A percentile compares a stretch with the other conserved stretches of the same genome.
phyloP scores from a whole-genome alignment of 192 early-diverging fungal genomes.

The Coemansia guatemalensis region DNA sequence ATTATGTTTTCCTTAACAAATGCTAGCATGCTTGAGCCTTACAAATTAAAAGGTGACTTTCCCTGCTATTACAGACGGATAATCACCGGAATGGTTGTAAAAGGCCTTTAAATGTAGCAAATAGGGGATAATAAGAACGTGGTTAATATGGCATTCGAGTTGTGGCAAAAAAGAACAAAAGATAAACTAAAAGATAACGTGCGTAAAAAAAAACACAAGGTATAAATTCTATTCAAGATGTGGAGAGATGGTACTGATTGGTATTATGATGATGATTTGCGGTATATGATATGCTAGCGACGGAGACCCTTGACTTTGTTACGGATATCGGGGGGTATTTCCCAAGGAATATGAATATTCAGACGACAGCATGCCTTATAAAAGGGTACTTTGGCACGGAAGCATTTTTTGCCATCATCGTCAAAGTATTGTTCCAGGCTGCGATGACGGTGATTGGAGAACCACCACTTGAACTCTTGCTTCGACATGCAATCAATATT shows the following conservation, averaged over 20 bases:
- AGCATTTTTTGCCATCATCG: slow-evolving; percentile 15
- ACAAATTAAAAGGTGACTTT: too few relatives aligned
- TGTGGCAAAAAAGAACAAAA: neutral
- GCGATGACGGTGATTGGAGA: slow-evolving; percentile 46
- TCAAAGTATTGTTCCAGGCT: slow-evolving; percentile 11
- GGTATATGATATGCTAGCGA: neutral
- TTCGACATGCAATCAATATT: slow-evolving; percentile 11
- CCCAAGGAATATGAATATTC: slow-evolving; percentile 18
- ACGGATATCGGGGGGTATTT: slow-evolving; percentile 18
- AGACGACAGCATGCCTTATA: slow-evolving; percentile 26
- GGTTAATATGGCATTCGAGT: neutral
- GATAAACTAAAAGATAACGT: too few relatives aligned
- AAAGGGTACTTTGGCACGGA: slow-evolving; percentile 19
- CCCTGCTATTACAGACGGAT: neutral
- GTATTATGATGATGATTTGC: neutral
- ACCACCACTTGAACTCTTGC: slow-evolving; percentile 44
- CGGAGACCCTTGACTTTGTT: slow-evolving; percentile 2
- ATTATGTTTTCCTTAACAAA: neutral
- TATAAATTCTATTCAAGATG: neutral
- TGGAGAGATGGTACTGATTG: neutral
- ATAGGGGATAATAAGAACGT: neutral
- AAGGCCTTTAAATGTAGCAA: too few relatives aligned
- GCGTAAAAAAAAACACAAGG: neutral
- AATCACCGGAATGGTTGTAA: too few relatives aligned
- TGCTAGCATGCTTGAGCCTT: too few relatives aligned